Evolutionary conservation across 768 basidiomycete genomes (phyloP).

Genomic region (Mycena olivaceomarginata): DNA sequence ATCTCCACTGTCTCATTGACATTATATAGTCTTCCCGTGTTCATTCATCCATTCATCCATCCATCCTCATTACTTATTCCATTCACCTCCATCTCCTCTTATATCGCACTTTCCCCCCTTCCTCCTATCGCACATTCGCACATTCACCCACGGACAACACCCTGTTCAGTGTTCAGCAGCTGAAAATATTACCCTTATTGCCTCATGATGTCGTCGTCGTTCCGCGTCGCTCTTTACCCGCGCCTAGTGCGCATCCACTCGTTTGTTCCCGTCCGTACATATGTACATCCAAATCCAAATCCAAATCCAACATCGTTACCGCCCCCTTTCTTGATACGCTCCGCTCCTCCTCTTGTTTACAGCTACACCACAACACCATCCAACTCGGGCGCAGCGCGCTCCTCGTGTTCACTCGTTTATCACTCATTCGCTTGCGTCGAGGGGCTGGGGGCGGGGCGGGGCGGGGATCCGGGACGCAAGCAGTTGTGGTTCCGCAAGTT

Average conservation of each 20-base stretch:
- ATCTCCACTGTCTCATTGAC: slow-evolving; percentile 46
- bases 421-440: neutral
- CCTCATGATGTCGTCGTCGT: slow-evolving; percentile 27
- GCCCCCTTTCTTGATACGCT: slow-evolving; percentile 39
- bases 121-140: slow-evolving; percentile 30
- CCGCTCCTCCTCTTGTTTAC: slow-evolving; percentile 30
- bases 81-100: no score
- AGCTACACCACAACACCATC: neutral
- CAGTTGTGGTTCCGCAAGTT: slow-evolving; percentile 28
- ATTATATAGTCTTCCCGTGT: slow-evolving; percentile 48
- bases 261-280: slow-evolving; percentile 7
- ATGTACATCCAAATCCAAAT: slow-evolving; percentile 18
- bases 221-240: slow-evolving; percentile 9
- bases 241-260: slow-evolving; percentile 42
- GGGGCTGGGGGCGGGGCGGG: no score
- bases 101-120: slow-evolving; percentile 30
- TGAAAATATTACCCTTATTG: slow-evolving; percentile 44
- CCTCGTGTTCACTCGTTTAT: slow-evolving; percentile 45
- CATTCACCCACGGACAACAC: slow-evolving; percentile 27
- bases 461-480: neutral
- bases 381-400: slow-evolving; percentile 50
- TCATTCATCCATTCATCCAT: slow-evolving; percentile 45
- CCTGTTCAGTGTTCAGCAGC: slow-evolving; percentile 28
- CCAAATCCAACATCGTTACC: neutral
- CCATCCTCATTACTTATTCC: no score